Evolutionary conservation across 345 rosid species (phyloP), one percentile per base, ranked within the genome.

Genomic region (Erucastrum elatum): DNA sequence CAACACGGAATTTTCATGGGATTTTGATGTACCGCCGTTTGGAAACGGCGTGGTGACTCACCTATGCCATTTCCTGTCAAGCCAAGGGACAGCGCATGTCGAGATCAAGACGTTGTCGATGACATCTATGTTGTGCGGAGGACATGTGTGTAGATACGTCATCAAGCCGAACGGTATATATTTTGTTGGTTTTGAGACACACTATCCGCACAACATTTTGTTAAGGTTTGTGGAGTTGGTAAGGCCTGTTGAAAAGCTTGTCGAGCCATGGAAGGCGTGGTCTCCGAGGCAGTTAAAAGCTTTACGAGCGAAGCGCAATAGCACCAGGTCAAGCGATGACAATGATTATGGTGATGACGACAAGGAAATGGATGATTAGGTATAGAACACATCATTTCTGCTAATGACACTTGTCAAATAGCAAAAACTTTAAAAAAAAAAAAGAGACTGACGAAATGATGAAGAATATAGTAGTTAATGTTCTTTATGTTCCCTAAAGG

Each of bases 191-290:
- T 80, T 49, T 64, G 82, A 74, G 71, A 74, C 66, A 0, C 74
- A 80, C 30, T 63, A 80, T 15, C 79, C 79, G 5, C 82, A 74
- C 65, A 78, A 66, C 16, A 1, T 79, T 12, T 68, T 79, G 6
- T 55, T 80, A 16, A 74, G 66, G 15, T 80, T 80, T 64, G 1
- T 80, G 2, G 82, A 80, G 66, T 75, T 80, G 37, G 71, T 80
- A 0, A 74, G 82, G 66, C 75, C 79, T 21, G 79, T 80, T 53
- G 75, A 74, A 2, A 80, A 30, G 78, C 82, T 80, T 63, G 61
- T 80, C 21, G 79, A 80, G 66, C 82, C 82, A 17, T 80, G 82
- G 82, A 80, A 74, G 66, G 79, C 70, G 1, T 74, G 82, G 79
- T 80, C 82, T 1, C 82, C 82, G 1, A n/a, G 30, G n/a, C 82